phyloP scores from a whole-genome alignment of 495 filamentous ascomycete species.

The Durotheca rogersii region DNA sequence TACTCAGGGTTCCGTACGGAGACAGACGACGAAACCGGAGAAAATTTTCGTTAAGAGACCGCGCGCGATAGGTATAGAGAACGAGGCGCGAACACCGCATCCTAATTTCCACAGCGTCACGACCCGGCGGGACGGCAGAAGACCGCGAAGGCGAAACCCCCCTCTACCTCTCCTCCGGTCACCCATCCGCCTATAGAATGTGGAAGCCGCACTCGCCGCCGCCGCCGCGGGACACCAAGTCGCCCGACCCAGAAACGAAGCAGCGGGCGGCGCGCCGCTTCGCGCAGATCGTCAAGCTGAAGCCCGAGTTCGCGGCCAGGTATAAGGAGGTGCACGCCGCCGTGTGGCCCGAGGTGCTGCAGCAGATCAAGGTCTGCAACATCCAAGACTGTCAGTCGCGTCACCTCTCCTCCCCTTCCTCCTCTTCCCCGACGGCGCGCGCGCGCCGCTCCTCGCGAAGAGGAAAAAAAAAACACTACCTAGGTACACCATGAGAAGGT shows the following conservation, averaged over 20 bases:
- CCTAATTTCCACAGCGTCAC: too few relatives aligned
- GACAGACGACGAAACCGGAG: too few relatives aligned
- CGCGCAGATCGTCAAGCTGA: constrained; percentile 70
- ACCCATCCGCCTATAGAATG: constrained; percentile 9
- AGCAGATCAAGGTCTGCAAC: constrained; percentile 70
- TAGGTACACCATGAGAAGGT: too few relatives aligned
- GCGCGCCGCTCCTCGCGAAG: too few relatives aligned
- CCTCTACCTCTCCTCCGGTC: too few relatives aligned
- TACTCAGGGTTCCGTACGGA: too few relatives aligned
- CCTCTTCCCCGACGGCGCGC: not conserved
- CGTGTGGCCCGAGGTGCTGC: constrained; percentile 73
- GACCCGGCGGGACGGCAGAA: too few relatives aligned
- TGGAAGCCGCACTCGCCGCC: constrained; percentile 24
- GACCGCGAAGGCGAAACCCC: too few relatives aligned
- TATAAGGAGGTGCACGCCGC: constrained; percentile 72
- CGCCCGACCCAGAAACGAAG: constrained; percentile 24
- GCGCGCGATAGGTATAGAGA: too few relatives aligned
- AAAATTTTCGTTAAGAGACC: too few relatives aligned
- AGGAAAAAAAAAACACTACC: too few relatives aligned
- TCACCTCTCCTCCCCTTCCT: constrained; percentile 6
- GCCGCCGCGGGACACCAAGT: constrained; percentile 14
- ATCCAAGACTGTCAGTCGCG: constrained; percentile 64
- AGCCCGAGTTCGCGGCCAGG: constrained; percentile 58
- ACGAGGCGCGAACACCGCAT: too few relatives aligned
- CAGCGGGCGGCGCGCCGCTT: constrained; percentile 54